These are phyloP conservation scores for Saitozyma podzolica DNA, from an alignment of 768 basidiomycete genomes.

Conservation along the genomic window DNA sequence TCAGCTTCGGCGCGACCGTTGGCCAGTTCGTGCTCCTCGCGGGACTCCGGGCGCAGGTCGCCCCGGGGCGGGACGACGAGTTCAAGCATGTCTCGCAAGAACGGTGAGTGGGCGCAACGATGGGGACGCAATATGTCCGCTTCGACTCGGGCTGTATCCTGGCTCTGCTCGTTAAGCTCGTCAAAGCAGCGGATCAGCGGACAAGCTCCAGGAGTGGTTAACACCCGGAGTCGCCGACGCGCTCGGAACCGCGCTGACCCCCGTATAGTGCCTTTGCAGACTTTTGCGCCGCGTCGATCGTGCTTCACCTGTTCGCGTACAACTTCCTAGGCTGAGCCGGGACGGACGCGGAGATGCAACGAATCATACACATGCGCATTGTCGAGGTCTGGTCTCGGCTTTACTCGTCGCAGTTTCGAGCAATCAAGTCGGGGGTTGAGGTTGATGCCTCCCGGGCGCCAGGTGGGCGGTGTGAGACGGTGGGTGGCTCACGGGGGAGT, in stretches of 20 bases:
- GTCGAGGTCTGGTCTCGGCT: too few species aligned
- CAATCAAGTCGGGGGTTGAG: too few species aligned
- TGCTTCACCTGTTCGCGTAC: constrained; percentile 97
- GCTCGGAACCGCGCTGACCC: neutral
- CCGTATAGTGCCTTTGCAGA: constrained; percentile 86
- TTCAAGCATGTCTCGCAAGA: constrained; percentile 94
- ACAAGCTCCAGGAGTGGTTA: too few species aligned
- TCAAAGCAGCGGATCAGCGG: neutral
- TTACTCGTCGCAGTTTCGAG: too few species aligned
- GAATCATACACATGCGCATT: too few species aligned
- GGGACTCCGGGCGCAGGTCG: constrained; percentile 86
- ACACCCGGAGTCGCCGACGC: too few species aligned
- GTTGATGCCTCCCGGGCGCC: too few species aligned
- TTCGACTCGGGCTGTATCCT: neutral
- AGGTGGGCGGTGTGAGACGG: too few species aligned
- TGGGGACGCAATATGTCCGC: neutral
- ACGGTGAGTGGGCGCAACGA: constrained; percentile 61
- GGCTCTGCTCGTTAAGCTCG: neutral
- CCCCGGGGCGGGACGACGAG: constrained; percentile 58
- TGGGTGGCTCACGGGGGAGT: too few species aligned
- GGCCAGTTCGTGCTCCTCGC: constrained; percentile 97
- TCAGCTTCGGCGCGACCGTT: constrained; percentile 84
- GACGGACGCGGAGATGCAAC: neutral
- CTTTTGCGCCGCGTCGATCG: constrained; percentile 89
- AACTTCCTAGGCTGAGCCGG: constrained; percentile 82